Conservation (phyloP, 2,329 filamentous ascomycete species). For the Colletotrichum spinosum region DNA sequence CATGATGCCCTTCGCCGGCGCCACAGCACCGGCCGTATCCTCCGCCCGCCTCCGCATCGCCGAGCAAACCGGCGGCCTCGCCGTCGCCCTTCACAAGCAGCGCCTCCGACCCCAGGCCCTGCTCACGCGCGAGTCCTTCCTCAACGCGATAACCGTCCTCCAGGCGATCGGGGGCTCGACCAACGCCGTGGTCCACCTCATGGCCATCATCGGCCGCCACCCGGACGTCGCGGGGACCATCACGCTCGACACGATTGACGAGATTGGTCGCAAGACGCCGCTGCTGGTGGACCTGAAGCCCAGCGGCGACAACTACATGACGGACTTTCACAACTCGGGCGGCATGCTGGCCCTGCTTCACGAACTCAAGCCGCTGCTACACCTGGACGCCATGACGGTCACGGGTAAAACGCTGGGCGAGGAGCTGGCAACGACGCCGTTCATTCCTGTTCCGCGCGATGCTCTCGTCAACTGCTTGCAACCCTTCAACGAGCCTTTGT, state of each 20-base stretch:
- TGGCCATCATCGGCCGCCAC: constrained; percentile 82
- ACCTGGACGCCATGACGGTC: constrained; percentile 83
- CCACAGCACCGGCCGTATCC: constrained; percentile 82
- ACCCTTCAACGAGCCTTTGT: constrained; percentile 73
- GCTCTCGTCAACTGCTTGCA: constrained; percentile 66
- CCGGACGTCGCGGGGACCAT: constrained; percentile 73
- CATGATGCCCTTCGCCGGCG: constrained; percentile 81
- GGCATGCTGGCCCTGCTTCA: constrained; percentile 87
- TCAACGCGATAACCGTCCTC: constrained; percentile 88
- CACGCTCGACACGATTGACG: constrained; percentile 82
- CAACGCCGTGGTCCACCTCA: constrained; percentile 86
- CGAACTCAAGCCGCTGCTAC: constrained; percentile 78
- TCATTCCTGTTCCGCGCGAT: constrained; percentile 58
- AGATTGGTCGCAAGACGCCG: constrained; percentile 80
- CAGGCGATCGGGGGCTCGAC: constrained; percentile 89
- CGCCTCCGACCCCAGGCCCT: constrained; percentile 77
- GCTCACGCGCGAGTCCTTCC: constrained; percentile 79
- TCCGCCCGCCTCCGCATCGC: constrained; percentile 86
- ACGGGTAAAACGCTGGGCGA: constrained; percentile 86
- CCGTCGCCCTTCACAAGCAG: constrained; percentile 74
- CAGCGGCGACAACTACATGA: constrained; percentile 88
- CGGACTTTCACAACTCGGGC: constrained; percentile 89
- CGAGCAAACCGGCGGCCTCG: constrained; percentile 75
- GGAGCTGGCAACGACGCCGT: constrained; percentile 78
- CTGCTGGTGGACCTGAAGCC: constrained; percentile 90